Conservation (phyloP, 345 rosid species). For the Eucalyptus lansdowneana region DNA sequence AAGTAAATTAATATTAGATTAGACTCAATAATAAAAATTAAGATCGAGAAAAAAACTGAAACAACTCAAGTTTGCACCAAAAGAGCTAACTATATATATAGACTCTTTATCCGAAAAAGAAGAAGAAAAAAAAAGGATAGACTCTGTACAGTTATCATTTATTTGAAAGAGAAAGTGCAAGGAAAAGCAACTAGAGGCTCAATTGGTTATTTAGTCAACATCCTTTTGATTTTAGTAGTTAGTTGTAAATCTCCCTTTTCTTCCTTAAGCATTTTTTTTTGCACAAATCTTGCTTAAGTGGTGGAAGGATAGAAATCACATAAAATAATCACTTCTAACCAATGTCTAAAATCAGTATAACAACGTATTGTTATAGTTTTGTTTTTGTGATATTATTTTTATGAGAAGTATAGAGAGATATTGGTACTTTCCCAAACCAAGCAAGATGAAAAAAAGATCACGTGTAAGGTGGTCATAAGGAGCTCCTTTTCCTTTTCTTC, state of each 20-base stretch:
- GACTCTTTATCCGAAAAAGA: too few species aligned
- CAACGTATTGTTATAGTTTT: too few species aligned
- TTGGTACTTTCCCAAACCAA: too few species aligned
- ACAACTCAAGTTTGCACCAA: neutral
- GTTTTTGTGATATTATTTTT: too few species aligned
- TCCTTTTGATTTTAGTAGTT: neutral
- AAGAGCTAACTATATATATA: neutral
- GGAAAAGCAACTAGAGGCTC: too few species aligned
- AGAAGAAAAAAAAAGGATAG: too few species aligned
- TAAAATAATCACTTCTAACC: neutral
- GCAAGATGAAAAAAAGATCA: too few species aligned
- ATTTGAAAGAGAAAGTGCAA: neutral
- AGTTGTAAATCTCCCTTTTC: neutral
- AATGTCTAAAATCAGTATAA: too few species aligned
- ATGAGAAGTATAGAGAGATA: too few species aligned
- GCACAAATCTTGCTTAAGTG: neutral
- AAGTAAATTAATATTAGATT: too few species aligned
- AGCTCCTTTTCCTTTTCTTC: neutral
- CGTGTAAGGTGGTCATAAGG: neutral
- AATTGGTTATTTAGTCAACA: neutral
- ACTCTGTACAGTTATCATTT: neutral
- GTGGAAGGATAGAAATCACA: neutral
- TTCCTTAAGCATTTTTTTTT: neutral
- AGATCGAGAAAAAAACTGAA: too few species aligned
- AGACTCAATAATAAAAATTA: neutral